Evolutionary conservation across 306 rosid species (phyloP).

Genomic region (Elaeagnus macrophylla): DNA sequence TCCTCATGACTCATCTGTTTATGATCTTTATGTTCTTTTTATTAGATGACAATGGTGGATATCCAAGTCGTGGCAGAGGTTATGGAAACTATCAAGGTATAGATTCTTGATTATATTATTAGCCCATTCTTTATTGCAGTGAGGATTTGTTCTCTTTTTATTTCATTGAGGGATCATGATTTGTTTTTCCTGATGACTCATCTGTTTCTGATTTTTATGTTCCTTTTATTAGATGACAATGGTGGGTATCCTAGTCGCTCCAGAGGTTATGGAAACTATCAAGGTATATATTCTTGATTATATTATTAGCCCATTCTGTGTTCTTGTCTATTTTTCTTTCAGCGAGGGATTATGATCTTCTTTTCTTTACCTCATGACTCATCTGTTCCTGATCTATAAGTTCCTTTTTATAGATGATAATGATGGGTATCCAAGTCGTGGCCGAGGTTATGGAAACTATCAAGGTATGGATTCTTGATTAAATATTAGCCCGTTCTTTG

Average conservation of each 20-base stretch:
- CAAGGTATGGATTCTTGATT: conserved; percentile 26
- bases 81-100: conserved; percentile 35
- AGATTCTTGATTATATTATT: background rate
- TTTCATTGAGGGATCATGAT: background rate
- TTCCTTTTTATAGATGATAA: conserved; percentile 34
- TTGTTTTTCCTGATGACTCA: background rate
- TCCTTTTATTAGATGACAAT: conserved; percentile 35
- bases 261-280: conserved; percentile 18
- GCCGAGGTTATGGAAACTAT: conserved; percentile 16
- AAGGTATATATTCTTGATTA: conserved; percentile 25
- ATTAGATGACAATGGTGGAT: conserved; percentile 65
- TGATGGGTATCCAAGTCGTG: conserved; percentile 62
- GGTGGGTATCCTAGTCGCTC: conserved; percentile 66
- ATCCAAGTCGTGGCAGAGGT: conserved; percentile 34
- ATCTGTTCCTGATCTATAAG: conserved; percentile 6
- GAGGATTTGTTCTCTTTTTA: background rate
- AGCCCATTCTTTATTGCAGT: background rate
- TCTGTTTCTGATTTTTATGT: conserved; percentile 7
- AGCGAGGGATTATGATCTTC: background rate
- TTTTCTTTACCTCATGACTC: background rate
- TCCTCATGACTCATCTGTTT: background rate
- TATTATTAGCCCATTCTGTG: background rate
- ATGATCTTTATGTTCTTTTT: background rate
- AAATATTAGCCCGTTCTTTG: background rate
- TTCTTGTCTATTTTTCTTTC: background rate